phyloP scores from a whole-genome alignment of 2,329 filamentous ascomycete species.

The Colletotrichum abscissum region DNA sequence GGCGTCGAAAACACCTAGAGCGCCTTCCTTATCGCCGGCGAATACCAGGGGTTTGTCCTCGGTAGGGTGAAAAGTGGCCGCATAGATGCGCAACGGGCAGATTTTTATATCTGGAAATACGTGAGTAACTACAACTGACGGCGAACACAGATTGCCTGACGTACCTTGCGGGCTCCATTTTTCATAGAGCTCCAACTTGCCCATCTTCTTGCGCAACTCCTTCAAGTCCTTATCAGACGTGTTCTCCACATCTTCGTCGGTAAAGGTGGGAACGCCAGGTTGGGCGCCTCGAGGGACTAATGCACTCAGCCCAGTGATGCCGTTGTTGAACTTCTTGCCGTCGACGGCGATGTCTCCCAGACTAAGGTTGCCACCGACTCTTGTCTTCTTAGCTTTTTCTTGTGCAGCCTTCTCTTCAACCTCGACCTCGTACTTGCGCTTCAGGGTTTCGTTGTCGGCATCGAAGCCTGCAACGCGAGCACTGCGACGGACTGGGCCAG shows the following conservation, averaged over 20 bases:
- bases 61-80: constrained; percentile 89
- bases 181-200: constrained; percentile 81
- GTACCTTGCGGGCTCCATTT: constrained; percentile 83
- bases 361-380: constrained; percentile 69
- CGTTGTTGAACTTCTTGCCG: constrained; percentile 79
- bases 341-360: constrained; percentile 84
- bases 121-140: constrained; percentile 16
- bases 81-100: constrained; percentile 87
- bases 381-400: constrained; percentile 67
- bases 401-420: constrained; percentile 52
- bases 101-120: constrained; percentile 81
- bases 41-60: constrained; percentile 89
- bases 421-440: constrained; percentile 64
- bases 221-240: constrained; percentile 83
- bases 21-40: constrained; percentile 93
- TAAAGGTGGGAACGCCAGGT: constrained; percentile 87
- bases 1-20: constrained; percentile 90
- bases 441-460: constrained; percentile 57
- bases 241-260: constrained; percentile 82
- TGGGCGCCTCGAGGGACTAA: constrained; percentile 76
- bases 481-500: constrained; percentile 66
- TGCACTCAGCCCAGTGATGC: constrained; percentile 71
- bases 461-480: constrained; percentile 67
- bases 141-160: no score
- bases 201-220: constrained; percentile 80